These are phyloP conservation scores for Dimargaris cristalligena DNA, from an alignment of 192 early-diverging fungal species.

Conservation along the genomic window DNA sequence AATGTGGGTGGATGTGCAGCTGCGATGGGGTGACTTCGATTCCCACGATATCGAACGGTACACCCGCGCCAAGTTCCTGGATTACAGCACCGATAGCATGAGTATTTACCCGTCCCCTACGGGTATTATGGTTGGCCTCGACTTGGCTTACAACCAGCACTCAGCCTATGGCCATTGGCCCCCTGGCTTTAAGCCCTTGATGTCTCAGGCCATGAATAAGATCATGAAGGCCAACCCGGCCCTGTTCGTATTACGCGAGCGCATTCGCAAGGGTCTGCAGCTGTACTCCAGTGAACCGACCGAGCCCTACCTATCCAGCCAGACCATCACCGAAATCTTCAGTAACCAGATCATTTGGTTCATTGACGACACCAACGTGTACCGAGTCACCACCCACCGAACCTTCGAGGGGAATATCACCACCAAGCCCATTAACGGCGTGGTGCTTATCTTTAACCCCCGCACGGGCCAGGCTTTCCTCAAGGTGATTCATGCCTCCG, in stretches of 20 bases:
- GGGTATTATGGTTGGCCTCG: conserved; percentile 92
- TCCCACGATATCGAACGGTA: conserved; percentile 99
- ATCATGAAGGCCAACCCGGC: conserved; percentile 99
- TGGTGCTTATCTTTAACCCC: conserved; percentile 97
- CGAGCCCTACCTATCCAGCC: conserved; percentile 89
- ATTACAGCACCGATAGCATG: conserved; percentile 97
- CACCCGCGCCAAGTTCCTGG: conserved; percentile 92
- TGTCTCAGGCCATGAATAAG: conserved; percentile 96
- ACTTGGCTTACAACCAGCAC: conserved; percentile 89
- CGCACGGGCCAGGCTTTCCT: conserved; percentile 96
- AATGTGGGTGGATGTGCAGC: conserved; percentile 97
- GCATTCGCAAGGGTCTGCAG: conserved; percentile 95
- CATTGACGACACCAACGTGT: conserved; percentile 98
- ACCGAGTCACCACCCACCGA: conserved; percentile 98
- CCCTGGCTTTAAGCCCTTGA: conserved; percentile 94
- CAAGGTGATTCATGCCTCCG: conserved; percentile 98
- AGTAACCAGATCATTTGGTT: conserved; percentile 99
- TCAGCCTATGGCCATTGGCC: conserved; percentile 97
- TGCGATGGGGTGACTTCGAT: conserved; percentile 98
- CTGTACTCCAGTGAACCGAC: conserved; percentile 97
- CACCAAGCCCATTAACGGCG: conserved; percentile 99
- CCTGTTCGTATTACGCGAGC: conserved; percentile 90
- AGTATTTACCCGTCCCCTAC: conserved; percentile 98
- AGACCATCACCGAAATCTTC: conserved; percentile 93
- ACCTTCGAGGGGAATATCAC: conserved; percentile 96